Base-by-base conservation (phyloP, 495 filamentous ascomycete species). In the Glarea lozoyensis region DNA sequence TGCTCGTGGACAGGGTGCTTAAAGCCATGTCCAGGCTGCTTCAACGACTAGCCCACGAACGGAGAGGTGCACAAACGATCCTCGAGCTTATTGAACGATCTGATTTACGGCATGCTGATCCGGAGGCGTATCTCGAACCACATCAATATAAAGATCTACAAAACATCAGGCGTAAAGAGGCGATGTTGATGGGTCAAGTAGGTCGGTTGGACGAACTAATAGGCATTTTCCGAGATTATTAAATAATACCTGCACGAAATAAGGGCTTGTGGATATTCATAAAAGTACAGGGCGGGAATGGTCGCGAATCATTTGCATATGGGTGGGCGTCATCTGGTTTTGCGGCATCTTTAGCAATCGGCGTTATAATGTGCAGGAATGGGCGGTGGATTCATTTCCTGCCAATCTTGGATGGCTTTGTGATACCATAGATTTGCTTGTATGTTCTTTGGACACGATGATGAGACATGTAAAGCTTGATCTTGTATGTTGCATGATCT, bases 11-110 rank as follows among this genome's bases (percentile, higher is more conserved):
- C 32, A 80, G 83, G 43, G 75, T 78, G 9, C 96, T 94, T 67
- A 88, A 88, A 57, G 75, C 80, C 10, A 94, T 97, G 88, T 74
- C 83, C n/a, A 76, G 86, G 29, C 81, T 78, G 32, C 52, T 96
- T 38, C 86, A 94, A 58, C 77, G 86, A 10, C 65, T 85, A 18
- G 72, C 76, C 25, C 75, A 81, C 29, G 86, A 95, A 60, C 72
- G 78, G 18, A 67, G 70, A 18, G 76, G 80, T 39, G 69, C 80
- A 11, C 70, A 74, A 50, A 72, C 73, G 16, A 73, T 93, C 17
- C 61, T 97, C 0, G 72, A 79, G 20, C 79, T 93, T 49, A 82
- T 81, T 0, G 81, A 86, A 57, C 75, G 92, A 10, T 81, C 72
- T 9, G 89, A 97, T 58, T 82, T 97, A 21, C 71, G 79, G 45